Conservation (phyloP, 352 stramenopile species). For the Phytophthora pistaciae region DNA sequence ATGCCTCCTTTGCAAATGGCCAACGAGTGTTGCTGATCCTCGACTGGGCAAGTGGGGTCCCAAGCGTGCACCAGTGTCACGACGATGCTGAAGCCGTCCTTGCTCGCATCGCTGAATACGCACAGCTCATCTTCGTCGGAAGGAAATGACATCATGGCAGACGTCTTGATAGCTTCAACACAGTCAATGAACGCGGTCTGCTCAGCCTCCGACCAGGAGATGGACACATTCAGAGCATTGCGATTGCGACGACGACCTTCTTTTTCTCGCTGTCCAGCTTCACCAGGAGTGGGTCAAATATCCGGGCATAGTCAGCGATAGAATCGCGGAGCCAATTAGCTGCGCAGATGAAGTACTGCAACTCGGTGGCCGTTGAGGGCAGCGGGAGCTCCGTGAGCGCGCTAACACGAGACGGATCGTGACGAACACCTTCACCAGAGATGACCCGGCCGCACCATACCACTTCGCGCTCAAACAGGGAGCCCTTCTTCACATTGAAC, state of each 20-base stretch:
- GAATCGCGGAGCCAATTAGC: conserved; percentile 28
- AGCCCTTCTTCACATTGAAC: not conserved
- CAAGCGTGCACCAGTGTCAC: not conserved
- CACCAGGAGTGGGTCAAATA: conserved; percentile 11
- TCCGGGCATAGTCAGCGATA: conserved; percentile 25
- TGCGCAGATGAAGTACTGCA: conserved; percentile 30
- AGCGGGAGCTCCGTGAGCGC: conserved; percentile 14
- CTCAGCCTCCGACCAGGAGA: conserved; percentile 1
- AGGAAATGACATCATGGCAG: conserved; percentile 12
- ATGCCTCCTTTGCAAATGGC: conserved; percentile 16
- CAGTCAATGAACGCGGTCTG: not conserved
- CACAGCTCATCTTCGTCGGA: conserved; percentile 1
- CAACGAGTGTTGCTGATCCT: conserved; percentile 18
- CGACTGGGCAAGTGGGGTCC: not conserved
- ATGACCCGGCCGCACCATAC: not conserved
- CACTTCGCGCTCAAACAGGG: not conserved
- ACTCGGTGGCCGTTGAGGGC: conserved; percentile 9
- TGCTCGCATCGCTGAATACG: conserved; percentile 9
- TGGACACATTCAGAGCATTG: conserved; percentile 12
- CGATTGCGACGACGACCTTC: conserved; percentile 3
- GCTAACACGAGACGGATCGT: not conserved
- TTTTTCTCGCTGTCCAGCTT: conserved; percentile 16
- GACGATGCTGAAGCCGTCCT: not conserved
- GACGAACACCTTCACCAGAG: not conserved
- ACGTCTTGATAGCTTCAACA: not conserved